These are phyloP conservation scores for Nothophoma quercina DNA, from an alignment of 2,329 filamentous ascomycete species.

Conservation along the genomic window DNA sequence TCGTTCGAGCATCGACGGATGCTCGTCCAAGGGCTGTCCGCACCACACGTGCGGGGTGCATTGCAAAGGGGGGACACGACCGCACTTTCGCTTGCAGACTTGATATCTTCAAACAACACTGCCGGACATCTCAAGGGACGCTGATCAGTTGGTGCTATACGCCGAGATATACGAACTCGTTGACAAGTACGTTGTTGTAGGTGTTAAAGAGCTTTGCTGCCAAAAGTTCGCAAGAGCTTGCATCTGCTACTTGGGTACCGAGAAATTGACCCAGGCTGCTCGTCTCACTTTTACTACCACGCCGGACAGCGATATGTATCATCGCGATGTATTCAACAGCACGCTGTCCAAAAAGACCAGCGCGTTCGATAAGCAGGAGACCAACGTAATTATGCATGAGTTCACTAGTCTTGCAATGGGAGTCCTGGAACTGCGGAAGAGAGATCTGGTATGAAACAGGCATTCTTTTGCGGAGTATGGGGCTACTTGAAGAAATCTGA, in stretches of 20 bases:
- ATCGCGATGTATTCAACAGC: slow-evolving; percentile 35
- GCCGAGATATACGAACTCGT: slow-evolving; percentile 18
- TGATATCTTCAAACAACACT: background rate
- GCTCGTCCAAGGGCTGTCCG: background rate
- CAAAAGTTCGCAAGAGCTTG: slow-evolving; percentile 14
- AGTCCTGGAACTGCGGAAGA: background rate
- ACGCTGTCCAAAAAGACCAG: slow-evolving; percentile 30
- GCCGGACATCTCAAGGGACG: background rate
- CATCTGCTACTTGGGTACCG: slow-evolving; percentile 20
- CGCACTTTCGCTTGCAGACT: background rate
- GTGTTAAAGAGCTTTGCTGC: slow-evolving; percentile 9
- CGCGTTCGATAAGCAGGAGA: background rate
- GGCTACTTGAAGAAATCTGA: no score
- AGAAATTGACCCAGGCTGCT: slow-evolving; percentile 33
- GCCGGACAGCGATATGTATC: slow-evolving; percentile 32
- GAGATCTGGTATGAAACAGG: background rate
- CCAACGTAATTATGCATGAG: background rate
- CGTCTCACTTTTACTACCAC: slow-evolving; percentile 34
- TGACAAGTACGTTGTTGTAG: slow-evolving; percentile 20
- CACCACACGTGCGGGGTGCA: background rate
- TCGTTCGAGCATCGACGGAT: background rate
- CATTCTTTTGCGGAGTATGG: no score
- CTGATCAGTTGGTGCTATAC: background rate
- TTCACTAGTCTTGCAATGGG: background rate
- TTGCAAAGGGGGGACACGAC: background rate